phyloP scores from a whole-genome alignment of 768 basidiomycete species.

The Termitomyces sp. region DNA sequence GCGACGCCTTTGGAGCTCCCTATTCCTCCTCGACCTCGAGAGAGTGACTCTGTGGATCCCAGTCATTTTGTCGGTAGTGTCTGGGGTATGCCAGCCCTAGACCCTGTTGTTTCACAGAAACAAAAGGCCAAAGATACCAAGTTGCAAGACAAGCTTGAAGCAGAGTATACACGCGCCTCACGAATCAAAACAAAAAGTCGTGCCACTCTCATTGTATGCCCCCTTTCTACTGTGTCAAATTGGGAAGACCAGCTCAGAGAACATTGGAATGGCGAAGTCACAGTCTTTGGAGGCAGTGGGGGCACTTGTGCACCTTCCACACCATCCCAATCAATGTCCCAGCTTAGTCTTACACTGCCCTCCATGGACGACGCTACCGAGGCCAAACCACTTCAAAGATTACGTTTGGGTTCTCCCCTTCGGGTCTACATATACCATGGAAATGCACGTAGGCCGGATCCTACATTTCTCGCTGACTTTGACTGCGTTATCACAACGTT shows the following conservation, averaged over 20 bases:
- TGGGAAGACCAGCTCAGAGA: slow-evolving; percentile 99
- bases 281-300: slow-evolving; percentile 75
- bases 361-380: slow-evolving; percentile 25
- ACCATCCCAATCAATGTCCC: slow-evolving; percentile 27
- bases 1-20: slow-evolving; percentile 45
- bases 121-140: slow-evolving; percentile 63
- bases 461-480: slow-evolving; percentile 85
- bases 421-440: slow-evolving; percentile 97
- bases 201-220: slow-evolving; percentile 94
- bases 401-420: slow-evolving; percentile 47
- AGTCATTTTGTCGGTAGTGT: slow-evolving; percentile 74
- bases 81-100: slow-evolving; percentile 74
- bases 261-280: slow-evolving; percentile 89
- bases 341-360: slow-evolving; percentile 29
- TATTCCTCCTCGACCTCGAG: slow-evolving; percentile 23
- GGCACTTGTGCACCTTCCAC: slow-evolving; percentile 31
- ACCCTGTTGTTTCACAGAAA: slow-evolving; percentile 35
- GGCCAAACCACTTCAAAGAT: slow-evolving; percentile 27
- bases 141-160: slow-evolving; percentile 65
- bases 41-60: slow-evolving; percentile 27
- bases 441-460: slow-evolving; percentile 78
- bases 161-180: slow-evolving; percentile 61
- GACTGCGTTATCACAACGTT: slow-evolving; percentile 98
- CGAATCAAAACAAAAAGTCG: slow-evolving; percentile 80
- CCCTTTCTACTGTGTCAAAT: slow-evolving; percentile 92